Evolutionary conservation across 352 stramenopile genomes (phyloP).

Genomic region (Pythium myriotylum): DNA sequence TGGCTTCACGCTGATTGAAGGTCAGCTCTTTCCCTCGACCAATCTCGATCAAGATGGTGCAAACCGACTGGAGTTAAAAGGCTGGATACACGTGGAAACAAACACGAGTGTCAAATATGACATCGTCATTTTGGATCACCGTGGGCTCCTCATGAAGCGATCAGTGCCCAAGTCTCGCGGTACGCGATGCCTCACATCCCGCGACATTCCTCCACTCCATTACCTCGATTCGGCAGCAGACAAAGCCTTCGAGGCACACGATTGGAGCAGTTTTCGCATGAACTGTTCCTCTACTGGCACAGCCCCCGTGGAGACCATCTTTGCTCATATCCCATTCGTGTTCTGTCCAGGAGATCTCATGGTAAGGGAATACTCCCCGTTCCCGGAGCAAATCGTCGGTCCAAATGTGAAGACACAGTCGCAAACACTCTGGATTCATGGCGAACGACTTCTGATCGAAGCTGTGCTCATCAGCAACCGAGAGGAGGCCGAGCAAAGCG

Average conservation of each 20-base stretch:
- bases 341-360: slow-evolving; percentile 18
- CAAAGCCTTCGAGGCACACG: slow-evolving; percentile 18
- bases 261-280: slow-evolving; percentile 23
- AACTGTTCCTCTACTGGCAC: slow-evolving; percentile 14
- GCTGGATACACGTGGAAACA: slow-evolving; percentile 18
- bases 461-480: slow-evolving; percentile 6
- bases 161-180: background rate
- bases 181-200: slow-evolving; percentile 15
- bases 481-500: slow-evolving; percentile 12
- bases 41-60: too few relatives aligned
- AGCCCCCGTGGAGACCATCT: slow-evolving; percentile 25
- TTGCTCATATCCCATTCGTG: slow-evolving; percentile 22
- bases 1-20: slow-evolving; percentile 17
- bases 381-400: background rate
- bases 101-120: slow-evolving; percentile 18
- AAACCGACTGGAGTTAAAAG: slow-evolving; percentile 14
- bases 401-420: background rate
- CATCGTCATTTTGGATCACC: slow-evolving; percentile 19
- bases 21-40: slow-evolving; percentile 18
- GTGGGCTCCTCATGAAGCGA: slow-evolving; percentile 14
- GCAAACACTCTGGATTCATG: slow-evolving; percentile 17
- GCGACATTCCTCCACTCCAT: slow-evolving; percentile 25
- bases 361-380: slow-evolving; percentile 4
- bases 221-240: slow-evolving; percentile 2
- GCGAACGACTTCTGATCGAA: slow-evolving; percentile 20